phyloP scores from a whole-genome alignment of 306 rosid species.

The Betula pendula region DNA sequence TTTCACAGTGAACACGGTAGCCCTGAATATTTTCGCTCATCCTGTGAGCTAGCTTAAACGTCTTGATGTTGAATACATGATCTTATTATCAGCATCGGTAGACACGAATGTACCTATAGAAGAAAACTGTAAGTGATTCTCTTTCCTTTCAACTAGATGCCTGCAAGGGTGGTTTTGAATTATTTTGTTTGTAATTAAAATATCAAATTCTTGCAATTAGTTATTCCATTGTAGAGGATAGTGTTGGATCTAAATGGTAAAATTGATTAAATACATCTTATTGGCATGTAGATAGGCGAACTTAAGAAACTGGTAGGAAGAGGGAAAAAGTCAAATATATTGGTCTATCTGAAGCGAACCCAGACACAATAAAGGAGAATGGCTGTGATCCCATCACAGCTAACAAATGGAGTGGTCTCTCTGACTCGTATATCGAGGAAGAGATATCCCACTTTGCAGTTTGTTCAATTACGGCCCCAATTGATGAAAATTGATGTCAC shows the following conservation, averaged over 20 bases:
- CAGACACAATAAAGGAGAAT: slow-evolving; percentile 74
- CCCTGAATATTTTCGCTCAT: slow-evolving; percentile 68
- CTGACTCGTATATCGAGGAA: slow-evolving; percentile 71
- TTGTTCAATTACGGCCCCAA: neutral
- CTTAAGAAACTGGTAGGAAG: slow-evolving; percentile 78
- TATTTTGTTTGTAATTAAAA: neutral
- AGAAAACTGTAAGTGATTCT: slow-evolving; percentile 53
- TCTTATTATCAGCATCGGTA: slow-evolving; percentile 70
- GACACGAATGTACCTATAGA: slow-evolving; percentile 66
- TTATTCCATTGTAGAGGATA: neutral
- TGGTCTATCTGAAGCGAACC: slow-evolving; percentile 77
- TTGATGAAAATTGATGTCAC: neutral
- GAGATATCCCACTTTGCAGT: slow-evolving; percentile 79
- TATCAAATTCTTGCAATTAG: too few species aligned
- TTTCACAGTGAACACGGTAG: slow-evolving; percentile 46
- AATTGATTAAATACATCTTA: neutral
- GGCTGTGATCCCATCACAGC: slow-evolving; percentile 75
- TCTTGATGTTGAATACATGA: slow-evolving; percentile 66
- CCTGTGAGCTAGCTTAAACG: slow-evolving; percentile 83
- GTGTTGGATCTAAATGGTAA: neutral
- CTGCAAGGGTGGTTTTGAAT: neutral
- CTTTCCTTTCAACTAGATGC: neutral
- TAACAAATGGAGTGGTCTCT: slow-evolving; percentile 78
- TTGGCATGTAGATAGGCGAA: slow-evolving; percentile 52
- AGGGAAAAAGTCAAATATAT: slow-evolving; percentile 74